A percentile compares a stretch with the other conserved stretches of the same genome.
These are phyloP conservation scores for Aspergillus funiculosus DNA, from an alignment of 495 filamentous ascomycete species.

Conservation along the genomic window DNA sequence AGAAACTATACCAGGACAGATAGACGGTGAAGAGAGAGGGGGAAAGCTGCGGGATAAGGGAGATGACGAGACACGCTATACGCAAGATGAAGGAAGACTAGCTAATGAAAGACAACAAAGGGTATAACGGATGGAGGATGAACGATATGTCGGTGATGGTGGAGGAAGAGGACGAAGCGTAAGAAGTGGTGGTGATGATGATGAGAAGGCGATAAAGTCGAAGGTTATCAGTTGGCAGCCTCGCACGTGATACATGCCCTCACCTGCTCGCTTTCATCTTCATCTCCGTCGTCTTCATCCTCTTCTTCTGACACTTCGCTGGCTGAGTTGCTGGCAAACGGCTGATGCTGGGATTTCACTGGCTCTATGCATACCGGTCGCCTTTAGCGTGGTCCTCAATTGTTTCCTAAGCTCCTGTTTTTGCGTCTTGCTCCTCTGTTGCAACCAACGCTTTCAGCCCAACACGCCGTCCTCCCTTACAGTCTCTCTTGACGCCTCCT, in stretches of 20 bases:
- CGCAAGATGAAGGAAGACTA: neutral
- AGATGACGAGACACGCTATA: neutral
- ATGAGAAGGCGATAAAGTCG: conserved; percentile 12
- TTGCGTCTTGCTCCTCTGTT: neutral
- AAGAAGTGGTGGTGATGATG: conserved; percentile 1
- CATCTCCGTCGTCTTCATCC: neutral
- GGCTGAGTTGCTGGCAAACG: neutral
- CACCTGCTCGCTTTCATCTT: no score
- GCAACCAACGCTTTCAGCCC: neutral
- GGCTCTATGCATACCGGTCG: conserved; percentile 8
- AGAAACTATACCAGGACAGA: conserved; percentile 12
- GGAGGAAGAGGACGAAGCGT: neutral
- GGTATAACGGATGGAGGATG: neutral
- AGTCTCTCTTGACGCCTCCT: neutral
- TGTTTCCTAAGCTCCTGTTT: neutral
- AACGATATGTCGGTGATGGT: conserved; percentile 1
- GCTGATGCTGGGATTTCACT: neutral
- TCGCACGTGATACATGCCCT: conserved; percentile 17
- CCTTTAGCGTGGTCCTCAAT: conserved; percentile 1
- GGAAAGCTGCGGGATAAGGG: neutral
- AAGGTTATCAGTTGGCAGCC: conserved; percentile 7
- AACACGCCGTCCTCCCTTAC: neutral
- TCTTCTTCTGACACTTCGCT: neutral
- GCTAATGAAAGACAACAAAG: neutral
- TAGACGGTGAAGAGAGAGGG: neutral